Base-by-base conservation (phyloP, 2,329 filamentous ascomycete genomes). In the Botrytis fragariae region DNA sequence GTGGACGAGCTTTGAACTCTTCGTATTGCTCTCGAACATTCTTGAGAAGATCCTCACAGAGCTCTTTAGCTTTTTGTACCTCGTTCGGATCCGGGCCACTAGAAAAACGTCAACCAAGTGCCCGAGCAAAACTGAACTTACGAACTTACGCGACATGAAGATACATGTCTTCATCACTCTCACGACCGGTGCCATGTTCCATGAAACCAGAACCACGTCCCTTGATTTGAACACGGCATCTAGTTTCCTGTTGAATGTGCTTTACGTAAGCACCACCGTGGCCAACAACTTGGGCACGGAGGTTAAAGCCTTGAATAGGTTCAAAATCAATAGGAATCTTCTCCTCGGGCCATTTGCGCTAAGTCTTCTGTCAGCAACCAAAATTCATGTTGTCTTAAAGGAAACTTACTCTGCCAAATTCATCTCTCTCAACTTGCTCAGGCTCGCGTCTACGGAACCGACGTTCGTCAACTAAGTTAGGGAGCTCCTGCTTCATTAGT, bases 301-400 rank as follows among this genome's bases (percentile, higher is more conserved):
- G 86, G 81, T 99, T 99, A 84, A 99, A 99, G 32, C 96, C 96
- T 37, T 91, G 93, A 71, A 98, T 90, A 0, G 95, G 93, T 78
- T 98, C 96, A 73, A 99, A 90, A 75, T 91, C 90, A 78, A 99
- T 95, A 1, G 94, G 91, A 68, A 99, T 97, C 79, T 93, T 94
- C 84, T 98, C 94, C 81, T 98, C 96, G 1, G 96, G 95, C 96
- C 96, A 99, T 93, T 98, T 99, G 78, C 95, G 94, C 94, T 97
- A 77, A 42, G 45, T 35, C 72, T 60, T 54, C 65, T 37, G 71
- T 80, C 74, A 78, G 75, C 61, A 62, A 48, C 8, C 4, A 25
- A 7, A 39, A 44, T 51, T 75, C 74, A 51, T 25, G n/a, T 25
- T 48, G 22, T 45, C 22, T 25, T 8, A 18, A 42, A 14, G 12